A percentile compares a stretch with the other conserved stretches of the same genome.
phyloP scores from a whole-genome alignment of 345 rosid genomes.

The Gossypium raimondii region DNA sequence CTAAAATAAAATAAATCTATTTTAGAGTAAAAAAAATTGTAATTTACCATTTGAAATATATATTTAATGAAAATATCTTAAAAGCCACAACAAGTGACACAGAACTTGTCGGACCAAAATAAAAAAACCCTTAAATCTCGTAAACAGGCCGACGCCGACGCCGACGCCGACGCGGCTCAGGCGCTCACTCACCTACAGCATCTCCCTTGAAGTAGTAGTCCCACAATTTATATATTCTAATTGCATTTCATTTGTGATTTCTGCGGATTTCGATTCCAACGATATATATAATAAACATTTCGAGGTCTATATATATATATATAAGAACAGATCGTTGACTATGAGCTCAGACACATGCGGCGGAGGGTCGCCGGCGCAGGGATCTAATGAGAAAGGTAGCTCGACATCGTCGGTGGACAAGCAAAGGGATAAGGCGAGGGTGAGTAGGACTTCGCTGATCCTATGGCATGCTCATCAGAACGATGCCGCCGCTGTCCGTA shows the following conservation, averaged over 20 bases:
- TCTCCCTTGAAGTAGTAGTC: neutral
- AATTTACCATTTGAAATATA: too few species aligned
- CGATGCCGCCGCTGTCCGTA: slow-evolving; percentile 76
- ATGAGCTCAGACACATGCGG: slow-evolving; percentile 54
- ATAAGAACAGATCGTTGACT: slow-evolving; percentile 16
- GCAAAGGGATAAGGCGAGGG: slow-evolving; percentile 96
- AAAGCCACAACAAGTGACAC: neutral
- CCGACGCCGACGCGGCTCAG: neutral
- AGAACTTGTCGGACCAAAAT: neutral
- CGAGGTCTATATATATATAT: too few species aligned
- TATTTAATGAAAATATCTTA: neutral
- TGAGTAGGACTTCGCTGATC: slow-evolving; percentile 90
- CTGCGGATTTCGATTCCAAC: neutral
- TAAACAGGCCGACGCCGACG: neutral
- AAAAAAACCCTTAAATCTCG: neutral
- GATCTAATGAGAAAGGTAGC: slow-evolving; percentile 22
- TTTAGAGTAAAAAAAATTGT: too few species aligned
- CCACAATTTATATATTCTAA: neutral
- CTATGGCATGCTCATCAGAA: slow-evolving; percentile 99
- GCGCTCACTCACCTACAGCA: neutral
- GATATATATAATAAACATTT: neutral
- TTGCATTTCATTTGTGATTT: neutral
- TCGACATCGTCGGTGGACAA: slow-evolving; percentile 44
- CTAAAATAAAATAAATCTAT: too few species aligned
- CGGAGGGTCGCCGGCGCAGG: slow-evolving; percentile 26